A percentile compares a stretch with the other conserved stretches of the same genome.
Evolutionary conservation across 208 protist species (phyloP).

Genomic region (Wallacemonas sp.): DNA sequence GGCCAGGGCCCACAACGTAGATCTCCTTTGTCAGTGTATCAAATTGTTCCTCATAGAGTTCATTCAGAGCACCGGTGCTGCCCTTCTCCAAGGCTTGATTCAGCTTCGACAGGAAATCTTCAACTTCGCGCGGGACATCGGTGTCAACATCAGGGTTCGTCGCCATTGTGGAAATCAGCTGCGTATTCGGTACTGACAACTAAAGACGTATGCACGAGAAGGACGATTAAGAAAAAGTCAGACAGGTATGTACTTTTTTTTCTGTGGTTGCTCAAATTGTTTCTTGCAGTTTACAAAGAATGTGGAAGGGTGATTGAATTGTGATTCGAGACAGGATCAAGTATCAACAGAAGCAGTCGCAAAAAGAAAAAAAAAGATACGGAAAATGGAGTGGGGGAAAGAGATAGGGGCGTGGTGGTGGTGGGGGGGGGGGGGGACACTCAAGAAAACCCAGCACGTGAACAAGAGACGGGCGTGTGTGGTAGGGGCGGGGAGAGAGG

Average conservation of each 20-base stretch:
- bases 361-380: slow-evolving; percentile 2
- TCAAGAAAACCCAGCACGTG: no score
- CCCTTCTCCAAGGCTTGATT: slow-evolving; percentile 74
- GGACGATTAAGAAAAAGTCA: slow-evolving; percentile 14
- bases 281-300: no score
- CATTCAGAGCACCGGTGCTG: slow-evolving; percentile 60
- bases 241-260: no score
- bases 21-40: slow-evolving; percentile 71
- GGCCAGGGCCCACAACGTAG: slow-evolving; percentile 63
- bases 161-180: slow-evolving; percentile 41
- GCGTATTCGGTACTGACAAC: no score
- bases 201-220: not conserved
- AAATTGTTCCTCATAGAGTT: slow-evolving; percentile 83
- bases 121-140: slow-evolving; percentile 83
- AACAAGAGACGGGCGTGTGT: no score
- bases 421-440: no score
- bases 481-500: no score
- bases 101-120: slow-evolving; percentile 70
- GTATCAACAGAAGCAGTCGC: no score
- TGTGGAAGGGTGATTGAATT: no score
- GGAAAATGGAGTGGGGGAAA: not conserved
- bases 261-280: no score
- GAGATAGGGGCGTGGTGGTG: no score
- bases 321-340: no score
- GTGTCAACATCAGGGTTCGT: slow-evolving; percentile 91